phyloP scores from a whole-genome alignment of 306 rosid species.

The Canavalia ensiformis region DNA sequence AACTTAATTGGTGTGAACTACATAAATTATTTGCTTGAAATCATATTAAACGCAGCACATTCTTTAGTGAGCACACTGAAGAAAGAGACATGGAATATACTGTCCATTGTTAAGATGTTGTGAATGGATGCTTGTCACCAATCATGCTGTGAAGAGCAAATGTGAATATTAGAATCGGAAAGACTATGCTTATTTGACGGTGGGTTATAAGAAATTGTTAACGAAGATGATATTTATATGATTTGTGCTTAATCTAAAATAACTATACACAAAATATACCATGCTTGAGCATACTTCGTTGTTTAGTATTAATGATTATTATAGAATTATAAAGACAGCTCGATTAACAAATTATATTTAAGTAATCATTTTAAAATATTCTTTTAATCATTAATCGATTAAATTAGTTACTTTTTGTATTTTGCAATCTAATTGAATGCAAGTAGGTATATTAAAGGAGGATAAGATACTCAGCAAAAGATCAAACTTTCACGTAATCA shows the following conservation, averaged over 20 bases:
- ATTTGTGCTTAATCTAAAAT: not conserved
- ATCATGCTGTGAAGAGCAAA: not conserved
- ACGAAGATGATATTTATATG: not conserved
- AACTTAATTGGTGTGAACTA: not conserved
- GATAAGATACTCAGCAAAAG: no score
- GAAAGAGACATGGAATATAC: conserved; percentile 25
- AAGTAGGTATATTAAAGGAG: no score
- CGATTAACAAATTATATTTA: not conserved
- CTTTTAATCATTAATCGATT: not conserved
- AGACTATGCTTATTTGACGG: not conserved
- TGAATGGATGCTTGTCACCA: conserved; percentile 14
- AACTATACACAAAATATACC: not conserved
- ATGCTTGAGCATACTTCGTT: not conserved
- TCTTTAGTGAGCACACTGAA: conserved; percentile 2
- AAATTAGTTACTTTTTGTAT: no score
- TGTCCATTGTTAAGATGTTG: not conserved
- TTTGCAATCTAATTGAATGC: no score
- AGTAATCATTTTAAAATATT: not conserved
- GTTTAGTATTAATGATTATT: not conserved
- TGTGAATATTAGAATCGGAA: not conserved
- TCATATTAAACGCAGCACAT: not conserved
- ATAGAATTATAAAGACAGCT: not conserved
- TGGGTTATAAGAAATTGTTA: not conserved
- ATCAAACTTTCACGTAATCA: no score
- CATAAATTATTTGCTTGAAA: not conserved